Evolutionary conservation across 192 early-diverging fungal species (phyloP), one percentile per base, ranked within the genome.

Genomic region (Coemansia sp.): DNA sequence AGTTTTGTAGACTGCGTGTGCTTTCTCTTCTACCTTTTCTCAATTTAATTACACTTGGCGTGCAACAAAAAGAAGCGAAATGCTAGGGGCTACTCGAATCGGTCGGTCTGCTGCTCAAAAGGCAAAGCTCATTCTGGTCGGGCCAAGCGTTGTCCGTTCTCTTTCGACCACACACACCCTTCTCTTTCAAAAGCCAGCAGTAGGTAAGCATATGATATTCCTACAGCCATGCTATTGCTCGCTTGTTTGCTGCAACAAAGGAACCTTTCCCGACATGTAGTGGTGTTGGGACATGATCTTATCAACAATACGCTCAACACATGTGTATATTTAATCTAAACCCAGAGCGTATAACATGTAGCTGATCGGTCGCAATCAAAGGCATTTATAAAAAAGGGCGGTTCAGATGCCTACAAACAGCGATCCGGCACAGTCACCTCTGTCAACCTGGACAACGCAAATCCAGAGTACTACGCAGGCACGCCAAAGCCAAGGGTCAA

Each of bases 321-420:
- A n/a, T n/a, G n/a, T n/a, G 48, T 23, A 9, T 21, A 53, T 37
- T 23, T 15, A 30, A 57, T 31, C 37, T 34, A 55, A 20, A 13
- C 26, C 48, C 48, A n/a, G 18, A 46, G 6, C 16, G 43, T 20
- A 46, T 46, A 12, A 4, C 55, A 33, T 58, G 26, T 68, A 72
- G 72, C 49, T 18, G 79, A 77, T 66, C 74, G 79, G 43, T 64
- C 71, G n/a, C 33, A 64, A 49, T 67, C 71, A 18, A 77, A 67
- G 55, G 79, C 79, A 40, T 82, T 70, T 42, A 70, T 57, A 40
- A 70, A 67, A 56, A 73, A 74, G 63, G 67, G 55, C 2, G 30
- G 42, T 13, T 29, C 23, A 1, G 39, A 30, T 18, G 56, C 9
- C 13, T 77, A 74, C 57, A 55, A 37, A 48, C 39, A 60, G n/a